Base-by-base conservation (phyloP, 2,329 filamentous ascomycete species). In the Cordyceps pruinosa region DNA sequence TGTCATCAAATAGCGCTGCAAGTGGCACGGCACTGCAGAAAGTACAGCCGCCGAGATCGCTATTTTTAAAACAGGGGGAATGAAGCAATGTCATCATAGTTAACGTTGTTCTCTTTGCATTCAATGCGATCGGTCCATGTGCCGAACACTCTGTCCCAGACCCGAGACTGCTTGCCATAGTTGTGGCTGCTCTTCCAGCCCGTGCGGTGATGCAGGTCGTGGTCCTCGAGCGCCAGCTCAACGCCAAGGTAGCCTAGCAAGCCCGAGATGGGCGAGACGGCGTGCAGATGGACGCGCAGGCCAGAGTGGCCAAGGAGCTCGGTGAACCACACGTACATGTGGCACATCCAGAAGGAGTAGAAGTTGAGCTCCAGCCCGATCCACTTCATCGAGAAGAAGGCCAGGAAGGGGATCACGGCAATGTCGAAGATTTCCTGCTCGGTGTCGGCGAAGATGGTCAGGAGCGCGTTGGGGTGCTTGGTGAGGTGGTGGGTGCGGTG, bases 291-390 rank as follows among this genome's bases (percentile, higher is more conserved):
- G 7, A 76, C 47, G 2, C 74, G 70, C 25, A 76, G 55, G 0
- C 73, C 72, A 23, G 67, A 70, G 55, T 75, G 73, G 7, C 73
- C 73, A 19, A 66, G 62, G 4, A 74, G 51, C 58, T 75, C 73
- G 13, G 71, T 63, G 62, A 70, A 77, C 7, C 72, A 65, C 25
- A 77, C 66, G 48, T 73, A 77, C 57, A 72, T 66, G 55, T 75
- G 70, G 61, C 73, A 76, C 17, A 77, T 60, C 73, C 74, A 77
- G 72, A 71, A 74, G 32, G 75, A 72, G 46, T 76, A 76, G 61
- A 77, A 77, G 4, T 71, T 72, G 69, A 77, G 71, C 1, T 72
- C 73, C 7, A 76, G 34, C 0, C 73, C 72, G 34, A 66, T 9
- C 2, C 54, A n/a, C 53, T 67, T 70, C 35, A 76, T 55, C 1